Evolutionary conservation across 306 rosid genomes (phyloP).

Genomic region (Hippophae tibetana): DNA sequence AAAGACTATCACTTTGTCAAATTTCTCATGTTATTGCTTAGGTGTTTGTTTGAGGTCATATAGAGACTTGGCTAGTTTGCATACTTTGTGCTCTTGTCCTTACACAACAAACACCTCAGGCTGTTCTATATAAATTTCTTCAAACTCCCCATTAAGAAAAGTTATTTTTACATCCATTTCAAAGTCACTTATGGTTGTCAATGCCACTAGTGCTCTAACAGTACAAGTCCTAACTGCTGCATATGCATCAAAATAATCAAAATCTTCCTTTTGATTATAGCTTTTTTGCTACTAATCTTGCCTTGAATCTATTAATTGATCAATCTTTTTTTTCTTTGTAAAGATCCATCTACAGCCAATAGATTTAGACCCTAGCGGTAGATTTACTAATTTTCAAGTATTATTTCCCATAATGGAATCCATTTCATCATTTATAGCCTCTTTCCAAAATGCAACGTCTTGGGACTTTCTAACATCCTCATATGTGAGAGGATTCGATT

Average conservation of each 20-base stretch:
- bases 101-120: not conserved
- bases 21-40: not conserved
- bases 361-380: not conserved
- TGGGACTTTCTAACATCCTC: not conserved
- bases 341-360: not conserved
- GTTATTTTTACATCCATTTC: not conserved
- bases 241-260: too few species aligned
- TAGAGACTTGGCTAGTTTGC: too few species aligned
- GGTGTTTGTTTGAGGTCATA: not conserved
- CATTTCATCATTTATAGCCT: not conserved
- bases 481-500: too few species aligned
- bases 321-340: too few species aligned
- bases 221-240: not conserved
- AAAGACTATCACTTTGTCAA: too few species aligned
- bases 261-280: too few species aligned
- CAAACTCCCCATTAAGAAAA: too few species aligned
- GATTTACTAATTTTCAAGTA: not conserved
- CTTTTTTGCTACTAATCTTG: too few species aligned
- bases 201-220: too few species aligned
- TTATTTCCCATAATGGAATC: not conserved
- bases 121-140: too few species aligned
- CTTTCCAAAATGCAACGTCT: not conserved
- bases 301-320: too few species aligned
- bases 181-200: too few species aligned
- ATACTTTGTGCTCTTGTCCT: not conserved